Base-by-base conservation (phyloP, 352 stramenopile genomes). In the Globisporangium cystogenes region DNA sequence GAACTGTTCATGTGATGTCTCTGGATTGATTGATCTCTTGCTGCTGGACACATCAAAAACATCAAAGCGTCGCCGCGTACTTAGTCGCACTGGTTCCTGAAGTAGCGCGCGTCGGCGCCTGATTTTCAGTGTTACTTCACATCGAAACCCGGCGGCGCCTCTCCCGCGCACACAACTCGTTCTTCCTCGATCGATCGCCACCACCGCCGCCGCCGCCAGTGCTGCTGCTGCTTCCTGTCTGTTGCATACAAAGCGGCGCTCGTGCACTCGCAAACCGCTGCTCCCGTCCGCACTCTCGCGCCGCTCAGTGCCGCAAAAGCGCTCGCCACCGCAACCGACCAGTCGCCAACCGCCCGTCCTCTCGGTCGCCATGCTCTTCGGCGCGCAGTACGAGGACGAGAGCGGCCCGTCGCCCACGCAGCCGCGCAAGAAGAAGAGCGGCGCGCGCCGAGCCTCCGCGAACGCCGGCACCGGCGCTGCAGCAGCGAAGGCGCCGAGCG, bases 331-430 rank as follows among this genome's bases (percentile, higher is more conserved):
- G 8, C 33, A 26, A 10, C 20, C n/a, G 5, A 8, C 26, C 31
- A 56, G 24, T 43, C 51, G 26, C 27, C 36, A 63, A 20, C n/a
- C n/a, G n/a, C n/a, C n/a, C n/a, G n/a, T n/a, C n/a, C n/a, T n/a
- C n/a, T n/a, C n/a, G n/a, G n/a, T n/a, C n/a, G n/a, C n/a, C 29
- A 81, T 81, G 70, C 65, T 81, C 7, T 81, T 81, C 53, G 70
- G 70, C 47, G 45, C 67, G 39, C 70, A 81, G 60, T 81, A 81
- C 60, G 70, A 81, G 46, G 70, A 81, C 21, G 70, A 81, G 36
- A 58, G 48, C 35, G 74, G 65, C 3, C 70, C 70, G 16, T 60
- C 63, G 39, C 50, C 51, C 23, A 55, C 53, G 47, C 62, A 60
- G 50, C 43, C 57, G 43, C 70, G 68, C 29, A 77, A 71, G 59